Percentiles rank a stretch among this genome's conserved stretches.
These are phyloP conservation scores for Edaphochlamys debaryana DNA, from an alignment of 139 green algal species.

Conservation along the genomic window DNA sequence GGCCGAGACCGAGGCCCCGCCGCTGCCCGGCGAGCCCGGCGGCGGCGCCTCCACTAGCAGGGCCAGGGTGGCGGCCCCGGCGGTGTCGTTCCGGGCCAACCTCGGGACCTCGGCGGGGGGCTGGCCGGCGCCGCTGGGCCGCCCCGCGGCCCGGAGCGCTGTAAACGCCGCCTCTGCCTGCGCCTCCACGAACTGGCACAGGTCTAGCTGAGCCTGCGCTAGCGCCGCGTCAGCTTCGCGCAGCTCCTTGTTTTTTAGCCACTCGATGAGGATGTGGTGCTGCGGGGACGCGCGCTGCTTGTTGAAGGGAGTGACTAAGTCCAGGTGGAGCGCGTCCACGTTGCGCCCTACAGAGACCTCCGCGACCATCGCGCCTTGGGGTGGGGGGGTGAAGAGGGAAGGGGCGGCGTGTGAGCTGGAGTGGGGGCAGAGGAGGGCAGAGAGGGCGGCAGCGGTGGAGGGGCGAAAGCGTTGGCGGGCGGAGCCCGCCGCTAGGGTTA, in stretches of 20 bases:
- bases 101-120: background rate
- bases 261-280: constrained; percentile 30
- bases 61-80: constrained; percentile 13
- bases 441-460: too few species aligned
- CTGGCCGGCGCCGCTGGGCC: background rate
- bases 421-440: too few species aligned
- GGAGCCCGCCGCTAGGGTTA: too few species aligned
- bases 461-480: too few species aligned
- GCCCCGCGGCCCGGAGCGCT: background rate
- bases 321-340: constrained; percentile 22
- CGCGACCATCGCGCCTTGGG: too few species aligned
- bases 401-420: too few species aligned
- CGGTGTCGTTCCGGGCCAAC: background rate
- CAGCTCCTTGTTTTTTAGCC: constrained; percentile 37
- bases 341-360: constrained; percentile 2
- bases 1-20: too few species aligned
- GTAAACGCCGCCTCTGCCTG: constrained; percentile 3
- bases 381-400: too few species aligned
- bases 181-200: constrained; percentile 12
- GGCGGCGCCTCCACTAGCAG: background rate
- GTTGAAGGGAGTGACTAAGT: constrained; percentile 37
- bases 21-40: too few species aligned
- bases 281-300: constrained; percentile 34
- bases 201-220: constrained; percentile 7
- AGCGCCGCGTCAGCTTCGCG: constrained; percentile 21